Evolutionary conservation across 2,329 filamentous ascomycete species (phyloP).

Genomic region (Metarhizium sp.): DNA sequence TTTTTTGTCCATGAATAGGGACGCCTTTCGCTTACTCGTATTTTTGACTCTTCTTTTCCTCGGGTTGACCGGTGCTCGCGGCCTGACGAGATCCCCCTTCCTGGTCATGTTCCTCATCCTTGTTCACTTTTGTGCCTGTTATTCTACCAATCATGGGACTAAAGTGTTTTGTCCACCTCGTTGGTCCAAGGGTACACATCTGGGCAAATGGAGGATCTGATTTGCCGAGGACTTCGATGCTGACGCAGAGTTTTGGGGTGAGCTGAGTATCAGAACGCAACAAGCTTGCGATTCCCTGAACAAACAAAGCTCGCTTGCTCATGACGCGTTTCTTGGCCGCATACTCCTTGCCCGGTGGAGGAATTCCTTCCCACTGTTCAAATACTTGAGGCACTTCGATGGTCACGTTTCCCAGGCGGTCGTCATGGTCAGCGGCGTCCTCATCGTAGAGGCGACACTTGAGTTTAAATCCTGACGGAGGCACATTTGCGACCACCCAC

Average conservation of each 20-base stretch:
- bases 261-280: slow-evolving; percentile 55
- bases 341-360: slow-evolving; percentile 48
- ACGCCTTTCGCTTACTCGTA: slow-evolving; percentile 56
- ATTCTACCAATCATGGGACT: slow-evolving; percentile 82
- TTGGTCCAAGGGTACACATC: slow-evolving; percentile 71
- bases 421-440: slow-evolving; percentile 76
- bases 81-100: slow-evolving; percentile 3
- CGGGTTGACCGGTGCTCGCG: slow-evolving; percentile 16
- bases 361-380: slow-evolving; percentile 60
- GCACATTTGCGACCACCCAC: slow-evolving; percentile 85
- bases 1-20: neutral
- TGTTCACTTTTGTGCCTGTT: slow-evolving; percentile 59
- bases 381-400: slow-evolving; percentile 51
- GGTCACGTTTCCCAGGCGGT: slow-evolving; percentile 79
- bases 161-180: slow-evolving; percentile 72
- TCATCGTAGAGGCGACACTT: slow-evolving; percentile 88
- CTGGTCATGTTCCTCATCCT: slow-evolving; percentile 42
- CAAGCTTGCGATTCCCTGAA: slow-evolving; percentile 59
- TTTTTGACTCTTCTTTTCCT: slow-evolving; percentile 51
- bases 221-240: slow-evolving; percentile 66
- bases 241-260: slow-evolving; percentile 61
- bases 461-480: slow-evolving; percentile 68
- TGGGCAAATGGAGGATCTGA: slow-evolving; percentile 60
- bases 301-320: slow-evolving; percentile 76
- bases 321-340: slow-evolving; percentile 74